Base-by-base conservation (phyloP, 2,329 filamentous ascomycete genomes). In the Aspergillus sp. region DNA sequence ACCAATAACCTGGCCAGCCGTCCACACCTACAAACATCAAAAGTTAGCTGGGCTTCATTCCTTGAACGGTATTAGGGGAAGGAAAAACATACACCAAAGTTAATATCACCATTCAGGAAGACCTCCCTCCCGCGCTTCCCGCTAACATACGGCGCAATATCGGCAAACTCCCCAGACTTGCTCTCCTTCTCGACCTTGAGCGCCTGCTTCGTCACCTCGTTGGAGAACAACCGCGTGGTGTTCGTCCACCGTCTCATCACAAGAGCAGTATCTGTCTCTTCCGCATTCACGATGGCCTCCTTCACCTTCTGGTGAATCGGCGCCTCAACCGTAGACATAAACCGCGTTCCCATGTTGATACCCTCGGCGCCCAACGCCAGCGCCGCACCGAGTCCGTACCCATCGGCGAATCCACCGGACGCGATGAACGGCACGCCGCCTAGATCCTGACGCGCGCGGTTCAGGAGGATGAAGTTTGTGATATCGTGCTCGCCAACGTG, bases 261-360 rank as follows among this genome's bases (percentile, higher is more conserved):
- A 52, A 99, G 83, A 64, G 92, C 86, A 0, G 95, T 99, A 75
- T 98, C 91, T 20, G 89, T 92, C 82, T 99, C 95, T 62, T 91
- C 83, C 1, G 93, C 90, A 55, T 86, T 83, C 51, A 97, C 92
- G 69, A 99, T 99, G 65, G 89, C 83, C 75, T 96, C 83, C 83
- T 99, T 99, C 80, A 99, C 91, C 66, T 96, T 96, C 49, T 86
- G 74, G 78, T 99, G 95, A 63, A 99, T 90, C 1, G 95, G 95
- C 15, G 93, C 88, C 77, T 98, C 95, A 45, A 93, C 82, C 0
- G 95, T 98, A 79, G 89, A 93, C 90, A 99, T 96, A 80, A 98
- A 99, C 42, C 95, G 83, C 9, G 95, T 99, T 57, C 95, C 95
- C 95, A 99, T 99, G 79, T 99, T 99, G 78, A 98, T 88, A 62